Evolutionary conservation across 2,329 filamentous ascomycete species (phyloP), one percentile per base, ranked within the genome.

Genomic region (Periconia digitata): DNA sequence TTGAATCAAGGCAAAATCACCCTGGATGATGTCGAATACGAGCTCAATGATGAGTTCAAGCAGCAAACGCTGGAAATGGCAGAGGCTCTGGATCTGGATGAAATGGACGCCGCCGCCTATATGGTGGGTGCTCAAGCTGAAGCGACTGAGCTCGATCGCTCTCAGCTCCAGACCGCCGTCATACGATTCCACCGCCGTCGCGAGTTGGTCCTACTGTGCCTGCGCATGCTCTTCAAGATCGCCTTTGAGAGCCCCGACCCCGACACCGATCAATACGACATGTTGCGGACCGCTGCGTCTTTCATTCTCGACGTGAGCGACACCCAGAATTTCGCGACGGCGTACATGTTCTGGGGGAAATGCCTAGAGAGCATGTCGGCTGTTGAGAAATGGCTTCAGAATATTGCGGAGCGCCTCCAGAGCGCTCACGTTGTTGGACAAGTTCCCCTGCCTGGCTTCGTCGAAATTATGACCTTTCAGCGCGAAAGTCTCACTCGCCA

Each of bases 71-170:
- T 95, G 24, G 83, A 90, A 60, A 79, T 99, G 32, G 89, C 92
- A 46, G 92, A 97, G 70, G 89, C 90, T 59, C 79, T 96, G 53
- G 86, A 96, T 62, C 79, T 99, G 44, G 92, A 99, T 72, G 95
- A 99, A 72, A 69, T 95, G 48, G 84, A 94, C 60, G 87, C 92
- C 16, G 89, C 90, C 8, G 80, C 82, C 57, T 81, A 94, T 42
- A 83, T 95, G 48, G 76, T 95, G 43, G 85, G 86, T 46, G 85
- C 89, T 16, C 82, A 89, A 65, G 80, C 84, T 32, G 86, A 92
- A 58, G 79, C 84, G 15, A 78, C 82, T 38, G 77, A 82, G 15
- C 77, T 91, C 5, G 90, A 90, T 51, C 84, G 89, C 20, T 80
- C 89, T 3, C 79, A 89, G 50, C 79, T 90, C 46, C 85, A 92